Conservation (phyloP, 2,329 filamentous ascomycete species). For the Exutisphaerella laricina region DNA sequence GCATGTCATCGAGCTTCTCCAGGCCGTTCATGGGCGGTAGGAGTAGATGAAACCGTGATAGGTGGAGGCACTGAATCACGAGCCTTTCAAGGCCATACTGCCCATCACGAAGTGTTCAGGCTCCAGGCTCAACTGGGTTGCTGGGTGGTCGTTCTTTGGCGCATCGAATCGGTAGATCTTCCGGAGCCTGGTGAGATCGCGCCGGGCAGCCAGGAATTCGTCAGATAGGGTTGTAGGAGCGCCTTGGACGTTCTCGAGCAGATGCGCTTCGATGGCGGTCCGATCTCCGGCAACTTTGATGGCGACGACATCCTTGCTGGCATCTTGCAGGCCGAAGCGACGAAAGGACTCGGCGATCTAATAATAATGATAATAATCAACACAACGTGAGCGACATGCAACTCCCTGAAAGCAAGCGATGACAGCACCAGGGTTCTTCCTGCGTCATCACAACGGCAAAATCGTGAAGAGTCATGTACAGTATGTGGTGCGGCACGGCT, state of each 20-base stretch:
- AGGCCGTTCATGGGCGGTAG: not conserved
- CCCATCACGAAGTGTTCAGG: conserved; percentile 67
- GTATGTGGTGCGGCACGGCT: not conserved
- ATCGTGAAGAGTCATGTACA: too few relatives aligned
- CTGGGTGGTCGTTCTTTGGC: conserved; percentile 31
- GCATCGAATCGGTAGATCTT: conserved; percentile 83
- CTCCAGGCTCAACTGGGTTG: conserved; percentile 35
- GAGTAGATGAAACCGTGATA: conserved; percentile 1
- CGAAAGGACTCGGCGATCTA: conserved; percentile 91
- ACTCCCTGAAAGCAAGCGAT: too few relatives aligned
- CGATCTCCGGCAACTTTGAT: conserved; percentile 63
- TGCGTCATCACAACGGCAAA: not conserved
- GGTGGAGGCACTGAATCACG: conserved; percentile 27
- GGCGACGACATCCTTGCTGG: conserved; percentile 66
- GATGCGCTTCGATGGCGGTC: conserved; percentile 50
- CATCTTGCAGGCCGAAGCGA: conserved; percentile 71
- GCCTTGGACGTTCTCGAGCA: conserved; percentile 59
- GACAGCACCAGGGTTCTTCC: too few relatives aligned
- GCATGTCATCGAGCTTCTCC: not conserved
- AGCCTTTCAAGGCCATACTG: conserved; percentile 71
- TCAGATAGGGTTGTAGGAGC: conserved; percentile 56
- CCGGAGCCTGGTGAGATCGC: conserved; percentile 64
- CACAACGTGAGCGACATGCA: not conserved
- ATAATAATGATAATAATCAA: conserved; percentile 6
- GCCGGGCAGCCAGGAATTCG: conserved; percentile 51